A percentile compares a stretch with the other conserved stretches of the same genome.
phyloP scores from a whole-genome alignment of 352 stramenopile genomes.

The Thalassiosira oceanica region DNA sequence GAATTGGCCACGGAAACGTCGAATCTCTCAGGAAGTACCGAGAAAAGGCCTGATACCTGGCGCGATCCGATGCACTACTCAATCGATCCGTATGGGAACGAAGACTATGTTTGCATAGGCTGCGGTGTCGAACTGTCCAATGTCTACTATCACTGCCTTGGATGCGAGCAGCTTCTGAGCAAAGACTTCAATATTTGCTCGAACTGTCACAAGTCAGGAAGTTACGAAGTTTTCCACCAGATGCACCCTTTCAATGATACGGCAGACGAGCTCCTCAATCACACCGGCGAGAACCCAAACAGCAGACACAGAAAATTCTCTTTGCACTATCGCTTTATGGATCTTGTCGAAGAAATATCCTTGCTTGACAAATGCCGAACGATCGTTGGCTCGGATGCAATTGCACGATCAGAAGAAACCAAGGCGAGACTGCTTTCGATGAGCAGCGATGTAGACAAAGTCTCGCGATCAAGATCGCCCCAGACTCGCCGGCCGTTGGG shows the following conservation, averaged over 20 bases:
- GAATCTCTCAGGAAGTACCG: constrained; percentile 12
- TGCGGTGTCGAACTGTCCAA: constrained; percentile 77
- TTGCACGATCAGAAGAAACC: constrained; percentile 8
- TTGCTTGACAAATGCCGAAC: constrained; percentile 40
- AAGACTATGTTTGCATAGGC: constrained; percentile 71
- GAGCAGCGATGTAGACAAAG: too few species aligned
- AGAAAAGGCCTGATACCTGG: constrained; percentile 41
- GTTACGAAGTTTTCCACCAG: constrained; percentile 46
- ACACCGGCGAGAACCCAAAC: constrained; percentile 50
- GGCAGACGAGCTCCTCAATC: constrained; percentile 51
- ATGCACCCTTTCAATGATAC: constrained; percentile 69
- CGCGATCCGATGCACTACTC: constrained; percentile 40
- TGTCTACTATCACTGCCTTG: constrained; percentile 80
- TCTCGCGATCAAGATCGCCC: too few species aligned
- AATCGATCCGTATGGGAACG: constrained; percentile 50
- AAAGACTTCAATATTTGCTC: constrained; percentile 82
- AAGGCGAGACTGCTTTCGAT: constrained; percentile 5
- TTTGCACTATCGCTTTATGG: constrained; percentile 62
- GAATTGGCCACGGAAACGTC: constrained; percentile 19
- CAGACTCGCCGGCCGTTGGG: too few species aligned
- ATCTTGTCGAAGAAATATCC: constrained; percentile 34
- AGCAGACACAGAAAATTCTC: constrained; percentile 66
- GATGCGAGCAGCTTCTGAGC: constrained; percentile 77
- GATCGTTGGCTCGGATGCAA: constrained; percentile 24
- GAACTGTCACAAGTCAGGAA: constrained; percentile 56